These are phyloP conservation scores for Panicum miliaceum DNA, from an alignment of 176 grass and related monocot genomes.

Conservation along the genomic window DNA sequence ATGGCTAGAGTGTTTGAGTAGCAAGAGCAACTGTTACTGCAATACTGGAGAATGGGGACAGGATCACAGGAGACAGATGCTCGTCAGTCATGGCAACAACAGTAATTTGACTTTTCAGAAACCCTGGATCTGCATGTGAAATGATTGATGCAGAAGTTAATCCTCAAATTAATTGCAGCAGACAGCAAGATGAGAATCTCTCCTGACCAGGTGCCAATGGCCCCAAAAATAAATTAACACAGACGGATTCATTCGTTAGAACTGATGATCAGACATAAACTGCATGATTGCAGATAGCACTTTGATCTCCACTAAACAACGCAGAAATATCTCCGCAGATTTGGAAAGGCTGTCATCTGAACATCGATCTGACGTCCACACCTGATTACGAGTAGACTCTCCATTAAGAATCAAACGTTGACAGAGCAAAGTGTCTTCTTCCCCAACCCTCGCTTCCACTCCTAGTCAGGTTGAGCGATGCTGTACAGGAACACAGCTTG, in stretches of 20 bases:
- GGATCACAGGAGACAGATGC: neutral
- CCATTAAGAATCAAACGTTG: neutral
- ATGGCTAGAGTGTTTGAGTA: neutral
- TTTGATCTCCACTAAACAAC: neutral
- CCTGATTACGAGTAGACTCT: neutral
- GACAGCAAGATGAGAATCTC: neutral
- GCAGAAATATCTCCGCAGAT: constrained; percentile 1
- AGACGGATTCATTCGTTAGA: neutral
- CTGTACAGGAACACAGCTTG: neutral
- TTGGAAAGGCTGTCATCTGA: neutral
- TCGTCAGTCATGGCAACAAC: neutral
- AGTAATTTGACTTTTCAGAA: neutral
- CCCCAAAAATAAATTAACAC: neutral
- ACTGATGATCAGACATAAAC: neutral
- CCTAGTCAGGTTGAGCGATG: neutral
- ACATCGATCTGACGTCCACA: neutral
- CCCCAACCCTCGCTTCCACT: neutral
- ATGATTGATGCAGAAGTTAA: neutral
- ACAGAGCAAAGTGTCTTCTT: neutral
- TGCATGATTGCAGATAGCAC: neutral
- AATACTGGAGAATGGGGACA: neutral
- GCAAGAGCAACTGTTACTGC: neutral
- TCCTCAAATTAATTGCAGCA: neutral
- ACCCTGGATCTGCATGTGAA: neutral
- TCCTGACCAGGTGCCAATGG: neutral